A percentile compares a stretch with the other conserved stretches of the same genome.
Conservation (phyloP, 2,329 filamentous ascomycete species). For the Pyrenochaeta sp. region DNA sequence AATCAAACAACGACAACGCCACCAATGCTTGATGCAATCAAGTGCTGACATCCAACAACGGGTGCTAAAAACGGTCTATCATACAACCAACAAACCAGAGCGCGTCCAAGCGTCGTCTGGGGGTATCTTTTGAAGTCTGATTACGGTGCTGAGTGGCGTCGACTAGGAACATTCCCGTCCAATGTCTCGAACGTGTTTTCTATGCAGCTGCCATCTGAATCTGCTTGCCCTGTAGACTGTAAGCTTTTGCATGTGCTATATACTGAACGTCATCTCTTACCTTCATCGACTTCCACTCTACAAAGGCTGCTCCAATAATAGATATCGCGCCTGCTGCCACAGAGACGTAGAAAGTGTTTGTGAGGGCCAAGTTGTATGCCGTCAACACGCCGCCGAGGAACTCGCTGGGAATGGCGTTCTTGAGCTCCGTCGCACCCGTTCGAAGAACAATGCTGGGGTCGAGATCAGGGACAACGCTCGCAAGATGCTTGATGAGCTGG, state of each 20-base stretch:
- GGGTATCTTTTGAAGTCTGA: conserved; percentile 19
- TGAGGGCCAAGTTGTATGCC: conserved; percentile 70
- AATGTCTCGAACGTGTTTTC: conserved; percentile 4
- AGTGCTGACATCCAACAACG: conserved; percentile 5
- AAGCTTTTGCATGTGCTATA: no score
- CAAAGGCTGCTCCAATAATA: conserved; percentile 61
- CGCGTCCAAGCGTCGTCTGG: conserved; percentile 1
- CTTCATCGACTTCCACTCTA: conserved; percentile 75
- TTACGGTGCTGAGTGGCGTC: conserved; percentile 2
- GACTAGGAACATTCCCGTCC: neutral
- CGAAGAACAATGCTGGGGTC: conserved; percentile 52
- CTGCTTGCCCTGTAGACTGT: conserved; percentile 61
- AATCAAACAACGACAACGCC: conserved; percentile 8
- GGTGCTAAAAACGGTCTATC: conserved; percentile 8
- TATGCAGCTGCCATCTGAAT: conserved; percentile 48
- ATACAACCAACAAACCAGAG: neutral
- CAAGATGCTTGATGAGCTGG: conserved; percentile 53
- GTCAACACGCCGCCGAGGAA: conserved; percentile 62
- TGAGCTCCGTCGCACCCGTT: conserved; percentile 67
- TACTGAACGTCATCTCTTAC: no score
- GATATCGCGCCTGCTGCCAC: conserved; percentile 62
- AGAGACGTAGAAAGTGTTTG: conserved; percentile 66
- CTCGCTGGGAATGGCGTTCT: conserved; percentile 57
- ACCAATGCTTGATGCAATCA: conserved; percentile 5
- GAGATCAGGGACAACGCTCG: conserved; percentile 48